A percentile compares a stretch with the other conserved stretches of the same genome.
Conservation (phyloP, 2,329 filamentous ascomycete genomes). For the Colletotrichum phormii region DNA sequence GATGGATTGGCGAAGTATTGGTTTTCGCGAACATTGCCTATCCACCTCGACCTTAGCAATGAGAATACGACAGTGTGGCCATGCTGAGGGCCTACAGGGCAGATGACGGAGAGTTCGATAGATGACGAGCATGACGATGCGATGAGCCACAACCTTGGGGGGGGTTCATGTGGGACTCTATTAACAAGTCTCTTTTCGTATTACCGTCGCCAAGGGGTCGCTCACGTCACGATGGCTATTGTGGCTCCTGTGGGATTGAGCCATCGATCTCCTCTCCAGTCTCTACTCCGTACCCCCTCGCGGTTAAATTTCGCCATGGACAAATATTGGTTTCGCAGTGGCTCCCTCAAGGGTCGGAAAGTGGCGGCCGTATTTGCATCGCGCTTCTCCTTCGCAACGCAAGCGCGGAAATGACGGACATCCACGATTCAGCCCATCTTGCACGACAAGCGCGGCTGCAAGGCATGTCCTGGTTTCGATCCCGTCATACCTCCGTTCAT, state of each 20-base stretch:
- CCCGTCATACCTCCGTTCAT: conserved; percentile 17
- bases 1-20: conserved; percentile 30
- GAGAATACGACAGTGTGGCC: conserved; percentile 7
- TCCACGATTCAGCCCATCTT: conserved; percentile 17
- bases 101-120: not conserved
- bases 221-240: conserved; percentile 5
- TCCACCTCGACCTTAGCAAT: conserved; percentile 11
- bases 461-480: conserved; percentile 17
- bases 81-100: not conserved
- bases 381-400: conserved; percentile 29
- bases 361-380: conserved; percentile 13
- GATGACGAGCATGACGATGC: conserved; percentile 29
- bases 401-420: conserved; percentile 31
- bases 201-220: conserved; percentile 15
- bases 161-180: conserved; percentile 10
- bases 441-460: conserved; percentile 30
- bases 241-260: conserved; percentile 3
- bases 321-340: conserved; percentile 2
- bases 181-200: conserved; percentile 3
- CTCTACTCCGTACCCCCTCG: not conserved
- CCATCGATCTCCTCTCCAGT: not conserved
- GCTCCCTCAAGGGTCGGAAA: conserved; percentile 5
- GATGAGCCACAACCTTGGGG: not conserved
- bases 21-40: conserved; percentile 4
- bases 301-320: not conserved